phyloP scores from a whole-genome alignment of 148 eudicot species.

The Arbutus unedo region DNA sequence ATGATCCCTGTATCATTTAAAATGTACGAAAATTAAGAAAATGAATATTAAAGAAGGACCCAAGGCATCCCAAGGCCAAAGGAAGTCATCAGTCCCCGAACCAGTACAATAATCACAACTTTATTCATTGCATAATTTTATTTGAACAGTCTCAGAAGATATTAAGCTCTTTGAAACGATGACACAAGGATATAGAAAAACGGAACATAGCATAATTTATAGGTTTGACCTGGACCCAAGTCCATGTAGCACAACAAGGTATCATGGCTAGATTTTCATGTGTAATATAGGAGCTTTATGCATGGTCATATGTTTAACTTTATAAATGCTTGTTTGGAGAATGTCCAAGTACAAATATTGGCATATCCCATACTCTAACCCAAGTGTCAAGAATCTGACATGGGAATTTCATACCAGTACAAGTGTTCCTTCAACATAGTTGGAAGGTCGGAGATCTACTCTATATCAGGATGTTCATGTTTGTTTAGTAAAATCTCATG shows the following conservation, averaged over 20 bases:
- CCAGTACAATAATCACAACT: background rate
- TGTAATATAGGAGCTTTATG: background rate
- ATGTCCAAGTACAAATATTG: background rate
- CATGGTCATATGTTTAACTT: background rate
- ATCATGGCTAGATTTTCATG: background rate
- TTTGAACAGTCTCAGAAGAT: background rate
- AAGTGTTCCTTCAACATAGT: background rate
- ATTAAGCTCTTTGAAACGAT: background rate
- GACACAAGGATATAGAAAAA: background rate
- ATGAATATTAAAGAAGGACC: background rate
- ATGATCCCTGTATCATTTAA: background rate
- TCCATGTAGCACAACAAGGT: background rate
- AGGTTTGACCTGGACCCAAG: background rate
- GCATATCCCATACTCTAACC: background rate
- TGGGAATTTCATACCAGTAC: background rate
- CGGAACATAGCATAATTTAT: background rate
- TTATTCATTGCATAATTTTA: background rate
- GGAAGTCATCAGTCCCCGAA: background rate
- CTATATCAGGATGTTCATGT: background rate
- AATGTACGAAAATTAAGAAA: background rate
- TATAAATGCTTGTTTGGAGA: background rate
- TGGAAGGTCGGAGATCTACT: background rate
- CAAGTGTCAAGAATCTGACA: background rate
- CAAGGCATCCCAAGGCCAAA: background rate
- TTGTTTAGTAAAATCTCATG: conserved; percentile 3